These are phyloP conservation scores for Ascocoryne sarcoides DNA, from an alignment of 2,329 filamentous ascomycete genomes.

Conservation along the genomic window DNA sequence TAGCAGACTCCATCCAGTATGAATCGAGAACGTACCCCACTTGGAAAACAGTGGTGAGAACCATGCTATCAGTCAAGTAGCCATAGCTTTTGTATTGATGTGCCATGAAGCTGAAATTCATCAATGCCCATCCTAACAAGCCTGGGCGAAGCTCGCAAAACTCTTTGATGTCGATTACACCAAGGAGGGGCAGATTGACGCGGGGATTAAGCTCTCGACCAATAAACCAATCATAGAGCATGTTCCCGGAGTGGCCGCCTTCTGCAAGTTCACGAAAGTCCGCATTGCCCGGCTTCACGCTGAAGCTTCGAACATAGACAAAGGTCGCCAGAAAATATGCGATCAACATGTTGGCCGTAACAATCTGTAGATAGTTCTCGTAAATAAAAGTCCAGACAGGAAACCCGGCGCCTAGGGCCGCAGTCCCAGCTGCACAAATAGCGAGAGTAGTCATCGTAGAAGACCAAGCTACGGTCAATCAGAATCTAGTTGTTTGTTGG, in stretches of 20 bases:
- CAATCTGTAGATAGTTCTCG: slow-evolving; percentile 79
- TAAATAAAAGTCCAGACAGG: slow-evolving; percentile 87
- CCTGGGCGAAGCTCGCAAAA: slow-evolving; percentile 89
- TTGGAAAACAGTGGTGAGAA: slow-evolving; percentile 71
- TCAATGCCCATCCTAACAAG: slow-evolving; percentile 77
- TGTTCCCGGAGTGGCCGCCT: slow-evolving; percentile 74
- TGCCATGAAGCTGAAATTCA: slow-evolving; percentile 76
- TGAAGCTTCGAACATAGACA: slow-evolving; percentile 76
- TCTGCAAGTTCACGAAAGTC: slow-evolving; percentile 69
- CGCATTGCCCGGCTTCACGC: slow-evolving; percentile 65
- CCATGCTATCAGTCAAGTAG: slow-evolving; percentile 75
- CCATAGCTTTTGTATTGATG: slow-evolving; percentile 84
- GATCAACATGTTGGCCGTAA: slow-evolving; percentile 76
- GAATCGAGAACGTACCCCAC: slow-evolving; percentile 76
- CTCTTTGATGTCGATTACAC: slow-evolving; percentile 82
- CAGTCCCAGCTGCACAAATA: slow-evolving; percentile 65
- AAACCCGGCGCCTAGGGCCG: slow-evolving; percentile 70
- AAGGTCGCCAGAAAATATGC: slow-evolving; percentile 64
- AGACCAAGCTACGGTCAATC: slow-evolving; percentile 50
- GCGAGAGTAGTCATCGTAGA: slow-evolving; percentile 67
- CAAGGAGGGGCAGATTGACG: slow-evolving; percentile 66
- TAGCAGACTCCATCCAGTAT: slow-evolving; percentile 77
- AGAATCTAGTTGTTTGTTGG: slow-evolving; percentile 5
- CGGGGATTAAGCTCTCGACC: slow-evolving; percentile 92
- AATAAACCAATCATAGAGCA: slow-evolving; percentile 94